Evolutionary conservation across 1,139 yeast genomes (phyloP).

Genomic region (Yamadazyma diddensiae): DNA sequence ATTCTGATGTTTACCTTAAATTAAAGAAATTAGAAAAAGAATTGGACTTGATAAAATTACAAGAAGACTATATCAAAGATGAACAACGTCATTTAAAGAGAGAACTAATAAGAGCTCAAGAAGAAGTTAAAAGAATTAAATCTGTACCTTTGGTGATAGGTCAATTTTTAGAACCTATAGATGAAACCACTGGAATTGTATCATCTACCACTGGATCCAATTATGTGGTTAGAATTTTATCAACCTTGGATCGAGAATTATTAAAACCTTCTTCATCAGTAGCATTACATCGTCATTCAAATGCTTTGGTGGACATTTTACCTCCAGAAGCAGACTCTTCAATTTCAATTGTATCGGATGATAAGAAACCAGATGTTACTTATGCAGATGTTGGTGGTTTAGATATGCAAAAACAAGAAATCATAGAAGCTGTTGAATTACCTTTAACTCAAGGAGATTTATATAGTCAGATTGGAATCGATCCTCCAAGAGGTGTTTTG

Average conservation of each 20-base stretch:
- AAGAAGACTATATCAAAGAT: conserved; percentile 95
- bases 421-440: conserved; percentile 95
- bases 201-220: conserved; percentile 97
- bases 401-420: conserved; percentile 99
- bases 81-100: conserved; percentile 95
- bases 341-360: conserved; percentile 90
- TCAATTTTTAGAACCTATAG: conserved; percentile 96
- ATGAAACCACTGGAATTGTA: conserved; percentile 93
- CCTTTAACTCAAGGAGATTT: conserved; percentile 96
- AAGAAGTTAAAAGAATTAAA: conserved; percentile 95
- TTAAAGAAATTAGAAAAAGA: conserved; percentile 88
- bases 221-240: conserved; percentile 90
- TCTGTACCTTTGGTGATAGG: conserved; percentile 98
- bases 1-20: conserved; percentile 71
- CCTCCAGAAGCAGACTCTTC: conserved; percentile 99
- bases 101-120: conserved; percentile 94
- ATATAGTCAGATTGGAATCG: conserved; percentile 96
- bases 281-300: conserved; percentile 96
- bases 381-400: conserved; percentile 97
- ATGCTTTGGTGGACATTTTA: conserved; percentile 92
- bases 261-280: conserved; percentile 94
- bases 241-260: conserved; percentile 91
- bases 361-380: conserved; percentile 87
- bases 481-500: conserved; percentile 97
- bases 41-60: conserved; percentile 75